Evolutionary conservation across 352 stramenopile genomes (phyloP), one percentile per base, ranked within the genome.

Genomic region (Phytopythium litorale): DNA sequence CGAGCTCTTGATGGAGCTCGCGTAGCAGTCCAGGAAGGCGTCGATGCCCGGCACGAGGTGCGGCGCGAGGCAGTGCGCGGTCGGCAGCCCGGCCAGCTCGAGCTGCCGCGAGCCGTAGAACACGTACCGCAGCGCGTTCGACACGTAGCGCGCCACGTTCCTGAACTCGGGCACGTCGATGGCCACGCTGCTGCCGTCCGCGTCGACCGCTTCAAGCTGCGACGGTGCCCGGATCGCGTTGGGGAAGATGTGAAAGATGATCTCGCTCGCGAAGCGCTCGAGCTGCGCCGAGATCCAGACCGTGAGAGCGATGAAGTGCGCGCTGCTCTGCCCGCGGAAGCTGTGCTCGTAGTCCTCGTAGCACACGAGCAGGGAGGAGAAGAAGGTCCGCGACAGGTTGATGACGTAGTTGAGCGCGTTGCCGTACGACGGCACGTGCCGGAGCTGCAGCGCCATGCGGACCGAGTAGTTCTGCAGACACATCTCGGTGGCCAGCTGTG

Each of bases 381-480:
- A 94, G 69, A 94, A 92, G 0, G 85, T 91, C 13, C 85, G 70
- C 6, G 85, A 92, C 37, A 92, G 72, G 37, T 91, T 90, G 55
- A 94, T 88, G 23, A 94, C 82, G 59, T 91, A 94, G 63, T 88
- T 87, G 48, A 92, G 75, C 23, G 75, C 66, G 60, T 90, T 89
- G 12, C 85, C 85, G 35, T 85, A 84, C 21, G 81, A 89, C 30
- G 80, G 81, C 3, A 94, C 84, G 25, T 89, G 77, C 4, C 83
- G 81, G 38, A 94, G 67, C 50, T 94, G 83, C 30, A 91, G 62
- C 1, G 81, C 82, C 19, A 94, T 91, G 37, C 79, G 81, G 32
- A 88, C 80, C 4, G 81, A 88, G 60, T 94, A 94, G 64, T 90
- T 91, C 50, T 91, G 75, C 32, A 94, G 65, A 62, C 85, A 94